Base-by-base conservation (phyloP, 2,329 filamentous ascomycete genomes). In the Penicillium griseofulvum region DNA sequence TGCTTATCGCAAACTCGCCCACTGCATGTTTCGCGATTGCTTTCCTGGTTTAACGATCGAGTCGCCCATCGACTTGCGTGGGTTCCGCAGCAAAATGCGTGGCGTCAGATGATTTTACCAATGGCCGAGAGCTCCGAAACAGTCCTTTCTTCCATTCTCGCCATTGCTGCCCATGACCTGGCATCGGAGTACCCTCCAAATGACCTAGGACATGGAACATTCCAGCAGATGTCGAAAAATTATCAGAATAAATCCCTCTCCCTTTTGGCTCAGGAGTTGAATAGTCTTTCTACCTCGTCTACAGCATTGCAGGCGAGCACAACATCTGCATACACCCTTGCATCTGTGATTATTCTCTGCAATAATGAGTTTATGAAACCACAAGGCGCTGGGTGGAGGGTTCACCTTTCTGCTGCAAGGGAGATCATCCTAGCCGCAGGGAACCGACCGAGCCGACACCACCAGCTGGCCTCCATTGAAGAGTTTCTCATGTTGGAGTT, bases 281-380 rank as follows among this genome's bases (percentile, higher is more conserved):
- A 43, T 11, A 24, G 19, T 6, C 47, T 57, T 39, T 54, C 44
- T 22, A 22, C 17, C 6, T 37, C 55, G 1, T 29, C 43, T 5
- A 16, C 26, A 4, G n/a, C 38, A 12, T 17, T 42, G n/a, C 14
- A 51, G 34, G 11, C 43, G 6, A 46, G 34, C 12, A 42, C 53
- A 19, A 52, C 47, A 14, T 54, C 52, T 8, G 42, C 52, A 8
- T 47, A 45, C 7, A 46, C 59, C 17, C 45, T 65, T 12, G 62
- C 62, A 28, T 62, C 62, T 14, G 59, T 62, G 16, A 50, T 64
- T 29, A 46, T 62, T 26, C 59, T 64, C 11, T 65, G 61, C 49
- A 65, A 65, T 19, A 52, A 59, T 14, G 62, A 65, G 22, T 59
- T 65, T 48, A 58, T 65, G 46, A 55, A 55, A n/a, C 55, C 57